Evolutionary conservation across 306 rosid species (phyloP), one percentile per base, ranked within the genome.

Genomic region (Sphenostylis stenocarpa): DNA sequence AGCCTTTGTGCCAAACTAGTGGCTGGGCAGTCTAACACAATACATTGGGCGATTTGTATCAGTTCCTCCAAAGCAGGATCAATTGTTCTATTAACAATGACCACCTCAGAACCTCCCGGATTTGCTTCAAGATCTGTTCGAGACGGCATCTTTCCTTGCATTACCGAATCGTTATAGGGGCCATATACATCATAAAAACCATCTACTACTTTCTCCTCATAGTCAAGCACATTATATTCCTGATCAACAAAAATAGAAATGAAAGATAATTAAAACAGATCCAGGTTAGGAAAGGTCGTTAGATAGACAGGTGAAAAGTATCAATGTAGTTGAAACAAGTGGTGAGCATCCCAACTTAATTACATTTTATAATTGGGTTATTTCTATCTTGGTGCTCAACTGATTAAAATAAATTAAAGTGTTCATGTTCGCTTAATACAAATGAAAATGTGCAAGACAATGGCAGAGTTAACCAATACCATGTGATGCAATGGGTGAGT

Each of bases 91-190:
- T 95, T 91, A 78, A 92, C 99, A 75, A 95, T 67, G 82, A 90
- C 91, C 77, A 89, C 96, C 86, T 95, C 99, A 82, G 94, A 90
- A 81, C 77, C 71, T 52, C 91, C 93, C 23, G 84, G 81, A 77
- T 84, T 86, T 80, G 91, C 78, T 80, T 95, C 97, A 67, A 95
- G 91, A 77, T 89, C 93, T 21, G 87, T 29, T 47, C 90, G 85
- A 73, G 94, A 92, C 6, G 97, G 99, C 89, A 95, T 89, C 82
- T 92, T 95, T 65, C 96, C 98, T 90, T 89, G 97, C 86, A 82
- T 81, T 62, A 90, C 84, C 9, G 97, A 84, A 82, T 91, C 92
- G 9, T 85, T 70, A 67, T 84, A 85, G 53, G 86, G 80, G 64
- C 95, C 91, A 70, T 79, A 88, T 71, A 92, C 86, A 77, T 95